Evolutionary conservation across 2,329 filamentous ascomycete species (phyloP), one percentile per base, ranked within the genome.

Genomic region (Chlorencoelia australis): DNA sequence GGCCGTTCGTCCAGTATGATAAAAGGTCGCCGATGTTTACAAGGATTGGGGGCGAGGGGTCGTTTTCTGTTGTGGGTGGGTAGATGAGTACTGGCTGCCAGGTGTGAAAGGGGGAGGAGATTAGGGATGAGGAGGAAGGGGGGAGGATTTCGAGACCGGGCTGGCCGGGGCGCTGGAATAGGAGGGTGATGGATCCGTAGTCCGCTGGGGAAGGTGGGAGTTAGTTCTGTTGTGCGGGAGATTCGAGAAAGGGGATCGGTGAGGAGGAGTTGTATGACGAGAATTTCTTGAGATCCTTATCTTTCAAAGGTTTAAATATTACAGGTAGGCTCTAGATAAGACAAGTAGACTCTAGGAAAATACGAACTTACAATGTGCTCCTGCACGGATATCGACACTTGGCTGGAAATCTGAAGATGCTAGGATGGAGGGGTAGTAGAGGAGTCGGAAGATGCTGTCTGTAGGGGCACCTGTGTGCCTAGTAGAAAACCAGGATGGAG

Each of bases 1-100:
- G 61, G 0, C 88, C 87, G 46, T 82, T 81, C 1, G 91, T 96
- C 89, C 89, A 96, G 58, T 93, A 91, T 21, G 76, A 81, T 10
- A 84, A 62, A 21, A 82, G 49, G 53, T 84, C 79, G 0, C 77
- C 79, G n/a, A 83, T 81, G 43, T 81, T 81, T 10, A 81, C 70
- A 3, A 80, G 55, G n/a, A 75, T 85, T 1, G 81, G 88, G n/a
- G 75, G 79, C 26, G 66, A 71, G 7, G 65, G 64, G 49, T 78
- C 74, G 19, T 56, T 44, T 42, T 74, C 72, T 4, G 74, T 77
- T 1, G 70, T 69, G 0, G 69, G 63, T 0, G 82, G 82, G 11
- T 64, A 65, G 1, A 88, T 80, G 4, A 75, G 78, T 1, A 81
- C 83, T 29, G 75, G 72, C 0, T 68, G 73, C 82, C 79, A 75